phyloP scores from a whole-genome alignment of 371 early-diverging fungal genomes.

The Capillidium rhysosporum region DNA sequence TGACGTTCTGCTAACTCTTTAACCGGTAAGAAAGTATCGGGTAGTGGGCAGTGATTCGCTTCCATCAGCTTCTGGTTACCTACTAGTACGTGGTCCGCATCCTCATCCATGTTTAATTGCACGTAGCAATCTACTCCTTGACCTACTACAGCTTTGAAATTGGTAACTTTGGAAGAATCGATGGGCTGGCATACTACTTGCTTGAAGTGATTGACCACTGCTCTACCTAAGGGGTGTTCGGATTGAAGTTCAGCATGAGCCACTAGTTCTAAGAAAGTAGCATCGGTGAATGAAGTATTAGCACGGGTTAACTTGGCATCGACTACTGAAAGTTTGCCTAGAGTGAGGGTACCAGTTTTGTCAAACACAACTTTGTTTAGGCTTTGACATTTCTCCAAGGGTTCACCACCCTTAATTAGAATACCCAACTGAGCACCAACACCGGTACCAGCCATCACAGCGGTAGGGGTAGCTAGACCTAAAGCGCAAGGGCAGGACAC shows the following conservation, averaged over 20 bases:
- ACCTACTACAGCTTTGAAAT: constrained; percentile 56
- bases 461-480: constrained; percentile 90
- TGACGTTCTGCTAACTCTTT: constrained; percentile 23
- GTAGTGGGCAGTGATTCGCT: constrained; percentile 12
- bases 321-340: constrained; percentile 60
- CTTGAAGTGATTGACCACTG: constrained; percentile 41
- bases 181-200: constrained; percentile 15
- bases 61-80: constrained; percentile 52
- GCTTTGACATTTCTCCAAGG: constrained; percentile 60
- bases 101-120: constrained; percentile 2
- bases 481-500: constrained; percentile 96
- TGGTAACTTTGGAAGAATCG: constrained; percentile 18
- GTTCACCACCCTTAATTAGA: constrained; percentile 65
- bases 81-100: constrained; percentile 25
- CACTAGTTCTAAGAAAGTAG: constrained; percentile 28
- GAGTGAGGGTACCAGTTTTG: constrained; percentile 91
- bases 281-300: constrained; percentile 13
- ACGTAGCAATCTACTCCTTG: constrained; percentile 50
- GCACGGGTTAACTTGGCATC: constrained; percentile 11
- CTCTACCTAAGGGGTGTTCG: constrained; percentile 78
- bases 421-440: constrained; percentile 83
- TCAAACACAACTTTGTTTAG: constrained; percentile 83
- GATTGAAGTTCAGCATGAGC: constrained; percentile 61
- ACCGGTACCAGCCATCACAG: constrained; percentile 96
- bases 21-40: constrained; percentile 16